phyloP scores from a whole-genome alignment of 768 basidiomycete species.

The Macrolepiota dolichaula region DNA sequence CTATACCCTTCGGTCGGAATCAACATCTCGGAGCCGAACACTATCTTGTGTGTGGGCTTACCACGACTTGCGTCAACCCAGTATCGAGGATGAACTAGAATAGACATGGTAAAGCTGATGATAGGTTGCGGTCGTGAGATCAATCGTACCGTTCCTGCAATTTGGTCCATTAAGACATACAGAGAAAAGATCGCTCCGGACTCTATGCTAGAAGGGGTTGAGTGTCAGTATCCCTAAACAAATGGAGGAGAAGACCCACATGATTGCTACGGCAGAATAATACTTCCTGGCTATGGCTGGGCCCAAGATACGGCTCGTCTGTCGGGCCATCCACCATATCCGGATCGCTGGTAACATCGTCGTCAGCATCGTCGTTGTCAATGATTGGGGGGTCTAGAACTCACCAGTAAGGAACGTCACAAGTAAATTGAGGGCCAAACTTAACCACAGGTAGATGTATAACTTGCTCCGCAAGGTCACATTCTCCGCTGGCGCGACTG shows the following conservation, averaged over 20 bases:
- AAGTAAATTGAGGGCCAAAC: conserved; percentile 31
- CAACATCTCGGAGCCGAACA: not conserved
- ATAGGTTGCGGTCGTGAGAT: not conserved
- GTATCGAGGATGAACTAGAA: conserved; percentile 17
- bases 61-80: conserved; percentile 22
- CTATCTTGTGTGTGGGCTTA: not conserved
- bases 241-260: conserved; percentile 22
- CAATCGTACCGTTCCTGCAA: not conserved
- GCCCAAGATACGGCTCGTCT: conserved; percentile 23
- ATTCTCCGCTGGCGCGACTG: conserved; percentile 8
- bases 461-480: conserved; percentile 11
- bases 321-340: conserved; percentile 30
- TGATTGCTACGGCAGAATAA: conserved; percentile 29
- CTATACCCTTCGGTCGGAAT: not conserved
- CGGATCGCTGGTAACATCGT: conserved; percentile 25
- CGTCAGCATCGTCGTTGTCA: not conserved
- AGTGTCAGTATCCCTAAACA: not conserved
- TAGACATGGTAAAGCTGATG: not conserved
- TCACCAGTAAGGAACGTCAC: conserved; percentile 32
- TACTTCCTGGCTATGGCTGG: conserved; percentile 26
- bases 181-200: conserved; percentile 35
- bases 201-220: conserved; percentile 26
- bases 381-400: not conserved
- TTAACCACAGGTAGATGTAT: conserved; percentile 31
- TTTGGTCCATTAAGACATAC: conserved; percentile 1